Evolutionary conservation across 305 asterid genomes (phyloP), one percentile per base, ranked within the genome.

Genomic region (Solanum hybrid): DNA sequence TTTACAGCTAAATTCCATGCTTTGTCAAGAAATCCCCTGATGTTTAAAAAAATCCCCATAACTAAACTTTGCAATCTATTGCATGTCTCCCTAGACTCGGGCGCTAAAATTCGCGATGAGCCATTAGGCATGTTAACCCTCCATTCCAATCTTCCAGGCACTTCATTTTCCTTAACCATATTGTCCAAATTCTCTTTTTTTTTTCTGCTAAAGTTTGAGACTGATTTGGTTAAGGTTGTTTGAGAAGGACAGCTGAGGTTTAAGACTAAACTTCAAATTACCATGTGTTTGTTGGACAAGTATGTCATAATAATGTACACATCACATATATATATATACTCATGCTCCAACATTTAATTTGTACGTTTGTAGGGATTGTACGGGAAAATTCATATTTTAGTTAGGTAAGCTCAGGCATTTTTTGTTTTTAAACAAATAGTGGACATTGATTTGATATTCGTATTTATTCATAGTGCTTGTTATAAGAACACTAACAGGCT

Each of bases 1-100:
- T 90, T 91, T 65, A 83, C 92, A 11, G 91, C 98, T 76, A 95
- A 22, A 32, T 31, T 91, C 98, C 98, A 95, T 34, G 98, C 98
- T 89, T 87, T 93, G 33, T 91, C 89, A 17, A 96, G 31, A 90
- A 96, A 95, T 2, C 92, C 94, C 81, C 91, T 86, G 2, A 94
- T 31, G 75, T 37, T 92, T 5, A 90, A 70, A 29, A 90, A 0
- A 77, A 92, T 78, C 5, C 93, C 88, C 93, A 27, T 33, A 6
- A 92, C 8, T 31, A 92, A 15, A 38, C 93, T 78, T 33, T 70
- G 77, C n/a, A 94, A 20, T 45, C 81, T 89, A 17, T 86, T 83
- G 73, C 85, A 88, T 4, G 45, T 34, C 9, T 87, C 70, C 39
- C 68, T 61, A 78, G 90, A 10, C 87, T 92, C 94, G 0, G 95